phyloP scores from a whole-genome alignment of 139 green algal genomes.

The Chlamydomonas schloesseri region DNA sequence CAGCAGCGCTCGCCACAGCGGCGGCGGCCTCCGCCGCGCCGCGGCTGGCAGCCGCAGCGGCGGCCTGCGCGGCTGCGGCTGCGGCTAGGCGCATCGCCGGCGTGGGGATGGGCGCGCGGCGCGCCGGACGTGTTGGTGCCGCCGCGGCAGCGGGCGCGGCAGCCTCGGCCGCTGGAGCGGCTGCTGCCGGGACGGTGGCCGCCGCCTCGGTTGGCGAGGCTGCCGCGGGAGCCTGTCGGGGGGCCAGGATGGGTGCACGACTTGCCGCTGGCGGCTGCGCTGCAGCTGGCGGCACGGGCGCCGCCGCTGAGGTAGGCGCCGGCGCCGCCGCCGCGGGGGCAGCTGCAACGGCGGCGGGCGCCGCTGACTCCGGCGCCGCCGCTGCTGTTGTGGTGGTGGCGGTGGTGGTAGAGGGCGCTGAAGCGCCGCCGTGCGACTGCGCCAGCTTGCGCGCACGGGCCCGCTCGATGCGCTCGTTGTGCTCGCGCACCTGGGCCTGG shows the following conservation, averaged over 20 bases:
- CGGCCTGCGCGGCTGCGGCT: no score
- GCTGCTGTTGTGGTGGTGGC: background rate
- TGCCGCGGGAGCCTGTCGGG: no score
- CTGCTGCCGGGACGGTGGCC: background rate
- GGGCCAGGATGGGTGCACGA: no score
- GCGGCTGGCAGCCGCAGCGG: background rate
- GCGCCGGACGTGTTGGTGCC: background rate
- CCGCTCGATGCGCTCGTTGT: background rate
- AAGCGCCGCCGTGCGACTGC: background rate
- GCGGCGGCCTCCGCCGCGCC: no score
- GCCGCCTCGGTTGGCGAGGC: no score
- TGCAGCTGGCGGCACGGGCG: background rate
- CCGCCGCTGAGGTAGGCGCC: background rate
- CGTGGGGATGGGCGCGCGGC: background rate
- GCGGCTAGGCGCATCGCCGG: no score
- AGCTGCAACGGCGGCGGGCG: background rate
- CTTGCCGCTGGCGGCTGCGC: background rate
- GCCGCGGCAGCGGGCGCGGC: no score
- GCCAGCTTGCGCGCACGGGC: background rate
- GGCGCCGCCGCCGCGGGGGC: background rate
- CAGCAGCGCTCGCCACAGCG: no score
- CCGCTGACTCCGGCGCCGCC: background rate
- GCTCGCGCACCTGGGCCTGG: background rate
- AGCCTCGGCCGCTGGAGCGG: background rate
- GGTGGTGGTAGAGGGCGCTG: background rate